phyloP scores from a whole-genome alignment of 2,329 filamentous ascomycete genomes.

The Penicillium sp. region DNA sequence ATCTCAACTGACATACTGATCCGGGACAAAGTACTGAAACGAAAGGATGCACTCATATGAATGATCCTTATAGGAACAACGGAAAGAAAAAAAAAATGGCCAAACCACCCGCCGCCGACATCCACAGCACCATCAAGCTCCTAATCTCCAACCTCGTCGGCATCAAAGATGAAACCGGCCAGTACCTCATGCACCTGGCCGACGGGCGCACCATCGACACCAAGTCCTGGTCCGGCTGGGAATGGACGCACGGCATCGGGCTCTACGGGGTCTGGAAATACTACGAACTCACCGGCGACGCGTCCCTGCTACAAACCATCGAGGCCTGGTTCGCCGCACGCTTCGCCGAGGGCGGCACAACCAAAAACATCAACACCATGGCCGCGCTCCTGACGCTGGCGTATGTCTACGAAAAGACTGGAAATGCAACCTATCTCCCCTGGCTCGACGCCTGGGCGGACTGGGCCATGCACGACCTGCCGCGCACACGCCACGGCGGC shows the following conservation, averaged over 20 bases:
- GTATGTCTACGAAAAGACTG: slow-evolving; percentile 71
- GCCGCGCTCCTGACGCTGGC: slow-evolving; percentile 71
- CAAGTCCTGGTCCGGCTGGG: slow-evolving; percentile 73
- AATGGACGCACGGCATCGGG: slow-evolving; percentile 77
- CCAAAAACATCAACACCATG: slow-evolving; percentile 86
- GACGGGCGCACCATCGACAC: slow-evolving; percentile 77
- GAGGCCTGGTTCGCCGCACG: slow-evolving; percentile 69
- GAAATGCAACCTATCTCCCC: slow-evolving; percentile 64
- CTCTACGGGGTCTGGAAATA: slow-evolving; percentile 81
- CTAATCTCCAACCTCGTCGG: slow-evolving; percentile 72
- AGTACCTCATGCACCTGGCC: slow-evolving; percentile 66
- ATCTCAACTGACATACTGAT: background rate
- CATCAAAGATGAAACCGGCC: slow-evolving; percentile 70
- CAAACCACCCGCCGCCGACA: slow-evolving; percentile 28
- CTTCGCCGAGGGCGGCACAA: slow-evolving; percentile 66
- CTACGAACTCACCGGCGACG: slow-evolving; percentile 66
- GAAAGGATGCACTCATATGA: too few species aligned
- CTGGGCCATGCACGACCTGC: slow-evolving; percentile 75
- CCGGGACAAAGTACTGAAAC: background rate
- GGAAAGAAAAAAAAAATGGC: slow-evolving; percentile 15
- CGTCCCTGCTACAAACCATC: slow-evolving; percentile 60
- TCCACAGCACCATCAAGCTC: slow-evolving; percentile 57
- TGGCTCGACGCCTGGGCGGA: slow-evolving; percentile 80
- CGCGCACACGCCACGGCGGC: slow-evolving; percentile 65
- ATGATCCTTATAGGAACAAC: background rate